These are phyloP conservation scores for Aspergillus diversus DNA, from an alignment of 495 filamentous ascomycete genomes.

Conservation along the genomic window DNA sequence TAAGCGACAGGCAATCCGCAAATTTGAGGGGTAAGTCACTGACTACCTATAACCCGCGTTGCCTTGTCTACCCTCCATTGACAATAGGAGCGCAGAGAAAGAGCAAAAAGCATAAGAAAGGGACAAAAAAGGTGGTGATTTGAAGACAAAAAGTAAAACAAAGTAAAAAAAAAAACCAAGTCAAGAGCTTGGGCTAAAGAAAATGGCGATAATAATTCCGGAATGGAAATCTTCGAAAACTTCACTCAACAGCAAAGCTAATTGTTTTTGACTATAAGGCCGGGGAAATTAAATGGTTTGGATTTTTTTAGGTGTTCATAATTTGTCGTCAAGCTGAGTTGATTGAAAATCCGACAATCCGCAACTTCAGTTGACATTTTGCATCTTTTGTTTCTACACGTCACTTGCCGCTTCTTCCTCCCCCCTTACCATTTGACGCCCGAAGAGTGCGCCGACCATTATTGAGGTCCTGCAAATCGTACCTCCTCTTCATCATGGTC, in stretches of 20 bases:
- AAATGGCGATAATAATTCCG: not conserved
- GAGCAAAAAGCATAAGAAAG: not conserved
- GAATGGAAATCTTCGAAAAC: not conserved
- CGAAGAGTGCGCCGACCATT: not conserved
- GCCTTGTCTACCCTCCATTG: too few species aligned
- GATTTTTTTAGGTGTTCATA: constrained; percentile 15
- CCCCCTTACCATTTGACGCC: not conserved
- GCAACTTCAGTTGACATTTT: constrained; percentile 5
- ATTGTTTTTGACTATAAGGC: constrained; percentile 3
- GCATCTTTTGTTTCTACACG: constrained; percentile 5
- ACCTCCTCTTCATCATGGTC: constrained; percentile 22
- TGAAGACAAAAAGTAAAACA: not conserved
- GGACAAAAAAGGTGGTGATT: not conserved
- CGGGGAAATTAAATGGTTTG: not conserved
- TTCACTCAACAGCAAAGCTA: not conserved
- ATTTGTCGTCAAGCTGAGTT: not conserved
- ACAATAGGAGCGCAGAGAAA: not conserved
- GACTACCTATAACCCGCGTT: too few species aligned
- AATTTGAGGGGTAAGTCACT: too few species aligned
- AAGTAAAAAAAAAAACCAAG: not conserved
- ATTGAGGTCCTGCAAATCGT: not conserved
- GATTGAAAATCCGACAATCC: not conserved
- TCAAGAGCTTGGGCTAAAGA: not conserved
- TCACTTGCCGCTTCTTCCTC: constrained; percentile 5
- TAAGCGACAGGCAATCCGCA: not conserved